Conservation (phyloP, 2,329 filamentous ascomycete genomes). For the Beauveria sp. region DNA sequence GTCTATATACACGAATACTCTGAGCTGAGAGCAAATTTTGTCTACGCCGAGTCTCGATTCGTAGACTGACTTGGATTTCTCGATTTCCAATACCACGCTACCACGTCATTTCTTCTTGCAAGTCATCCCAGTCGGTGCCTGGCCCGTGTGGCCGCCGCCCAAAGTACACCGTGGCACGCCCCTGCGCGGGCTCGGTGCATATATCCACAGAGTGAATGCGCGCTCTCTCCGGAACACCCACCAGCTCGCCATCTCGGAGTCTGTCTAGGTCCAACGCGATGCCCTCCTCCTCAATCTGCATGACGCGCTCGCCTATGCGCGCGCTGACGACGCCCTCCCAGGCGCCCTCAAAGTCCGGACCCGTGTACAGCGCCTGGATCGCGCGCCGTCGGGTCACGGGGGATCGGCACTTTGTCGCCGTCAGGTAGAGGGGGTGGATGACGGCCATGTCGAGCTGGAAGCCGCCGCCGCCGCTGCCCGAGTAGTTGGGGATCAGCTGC, state of each 20-base stretch:
- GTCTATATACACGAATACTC: no score
- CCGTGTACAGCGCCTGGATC: conserved; percentile 9
- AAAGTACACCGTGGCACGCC: conserved; percentile 5
- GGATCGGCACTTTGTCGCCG: conserved; percentile 14
- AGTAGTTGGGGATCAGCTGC: not conserved
- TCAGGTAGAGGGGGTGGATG: conserved; percentile 14
- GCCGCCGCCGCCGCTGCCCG: not conserved
- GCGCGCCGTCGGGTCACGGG: conserved; percentile 13
- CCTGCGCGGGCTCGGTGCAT: conserved; percentile 1
- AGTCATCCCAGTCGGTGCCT: not conserved
- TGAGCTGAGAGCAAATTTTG: no score
- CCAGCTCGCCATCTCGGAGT: conserved; percentile 13
- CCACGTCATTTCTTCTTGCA: conserved; percentile 6
- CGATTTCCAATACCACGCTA: not conserved
- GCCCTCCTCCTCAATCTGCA: conserved; percentile 14
- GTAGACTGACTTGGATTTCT: fast-evolving
- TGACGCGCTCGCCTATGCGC: conserved; percentile 9
- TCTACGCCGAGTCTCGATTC: no score
- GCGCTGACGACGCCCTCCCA: conserved; percentile 12
- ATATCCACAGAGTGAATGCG: conserved; percentile 11
- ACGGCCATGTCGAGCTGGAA: conserved; percentile 14
- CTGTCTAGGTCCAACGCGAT: not conserved
- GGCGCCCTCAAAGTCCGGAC: conserved; percentile 7
- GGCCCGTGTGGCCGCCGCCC: conserved; percentile 1
- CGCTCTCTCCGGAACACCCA: conserved; percentile 12